Evolutionary conservation across 352 stramenopile species (phyloP), one percentile per base, ranked within the genome.

Genomic region (Globisporangium lucens): DNA sequence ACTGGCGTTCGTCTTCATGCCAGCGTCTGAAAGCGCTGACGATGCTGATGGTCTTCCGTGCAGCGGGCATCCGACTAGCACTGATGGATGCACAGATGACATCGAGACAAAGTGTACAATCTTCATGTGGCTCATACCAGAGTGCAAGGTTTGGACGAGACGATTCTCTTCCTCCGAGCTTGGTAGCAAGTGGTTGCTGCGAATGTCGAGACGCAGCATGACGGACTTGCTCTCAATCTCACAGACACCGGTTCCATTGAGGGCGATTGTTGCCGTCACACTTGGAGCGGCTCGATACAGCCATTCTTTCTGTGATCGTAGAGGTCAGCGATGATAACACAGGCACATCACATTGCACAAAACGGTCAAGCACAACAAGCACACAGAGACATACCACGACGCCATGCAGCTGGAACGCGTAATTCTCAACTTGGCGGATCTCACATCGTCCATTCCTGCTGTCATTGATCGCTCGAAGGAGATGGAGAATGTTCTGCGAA

Each of bases 291-390:
- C 64, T 52, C 30, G 57, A 29, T 77, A 68, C 13, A 84, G 46
- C 78, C 78, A 86, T 56, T 78, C 72, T 69, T 86, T 86, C 78
- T 86, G 60, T 43, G 46, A 36, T 38, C 33, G 52, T 33, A 53
- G 22, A 38, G 22, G 38, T 60, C 52, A 46, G 33, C 20, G 20
- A 53, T n/a, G 56, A 57, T 29, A 63, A 35, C 22, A 22, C 13
- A 35, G 24, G 4, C 24, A 41, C 57, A 65, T 33, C 57, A 15
- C 33, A 20, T 33, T 46, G 30, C 30, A 17, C 38, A 46, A 46
- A 46, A 46, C 17, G 43, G 24, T 7, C 35, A 41, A 60, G n/a
- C 12, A 58, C 3, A 30, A 30, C 29, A 68, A 24, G 24, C n/a
- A 24, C 2, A 15, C 0, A 60, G 6, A 61, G 24, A 57, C 67